Base-by-base conservation (phyloP, 495 filamentous ascomycete genomes). In the Umbilicaria muhlenbergii region DNA sequence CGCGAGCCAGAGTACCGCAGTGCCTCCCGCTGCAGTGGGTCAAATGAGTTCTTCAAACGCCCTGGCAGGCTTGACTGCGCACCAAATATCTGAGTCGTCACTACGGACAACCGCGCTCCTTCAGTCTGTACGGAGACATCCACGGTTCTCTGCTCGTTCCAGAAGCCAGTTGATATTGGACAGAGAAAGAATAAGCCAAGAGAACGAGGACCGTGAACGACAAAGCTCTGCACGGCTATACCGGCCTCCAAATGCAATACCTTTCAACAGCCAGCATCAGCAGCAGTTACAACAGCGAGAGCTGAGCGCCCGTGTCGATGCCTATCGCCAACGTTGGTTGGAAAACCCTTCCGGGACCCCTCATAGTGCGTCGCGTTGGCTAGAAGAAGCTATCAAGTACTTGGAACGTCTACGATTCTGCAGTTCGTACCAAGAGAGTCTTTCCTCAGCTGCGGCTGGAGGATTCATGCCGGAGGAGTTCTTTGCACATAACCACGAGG, bases 301-400 rank as follows among this genome's bases (percentile, higher is more conserved):
- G 42, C 49, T 64, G 39, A 62, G 66, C 31, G 59, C 65, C 38
- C 59, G 71, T 16, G 50, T 66, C 42, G 67, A 67, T 37, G 66
- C 65, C 16, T 70, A 70, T 51, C 65, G 74, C 41, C 63, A 73
- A 45, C 51, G 65, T 38, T 66, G 71, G 48, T 58, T 69, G 36
- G 67, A 73, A 28, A 67, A 63, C 14, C 59, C 61, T 46, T 58
- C 69, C 18, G 67, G 70, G 15, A 68, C 63, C 32, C 59, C 61
- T 5, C 56, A 55, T 0, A 60, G 53, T 36, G 49, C 63, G 7
- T 56, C 47, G 14, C 42, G 51, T 3, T 52, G 69, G 34, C 51
- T 83, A 13, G 78, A 80, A 50, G 66, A 77, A 38, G 72, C 70
- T 4, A 77, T 85, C 50, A 70, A 69, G 47, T 83, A 82, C 51